These are phyloP conservation scores for Phaeotremella skinneri DNA, from an alignment of 768 basidiomycete species.

Conservation along the genomic window DNA sequence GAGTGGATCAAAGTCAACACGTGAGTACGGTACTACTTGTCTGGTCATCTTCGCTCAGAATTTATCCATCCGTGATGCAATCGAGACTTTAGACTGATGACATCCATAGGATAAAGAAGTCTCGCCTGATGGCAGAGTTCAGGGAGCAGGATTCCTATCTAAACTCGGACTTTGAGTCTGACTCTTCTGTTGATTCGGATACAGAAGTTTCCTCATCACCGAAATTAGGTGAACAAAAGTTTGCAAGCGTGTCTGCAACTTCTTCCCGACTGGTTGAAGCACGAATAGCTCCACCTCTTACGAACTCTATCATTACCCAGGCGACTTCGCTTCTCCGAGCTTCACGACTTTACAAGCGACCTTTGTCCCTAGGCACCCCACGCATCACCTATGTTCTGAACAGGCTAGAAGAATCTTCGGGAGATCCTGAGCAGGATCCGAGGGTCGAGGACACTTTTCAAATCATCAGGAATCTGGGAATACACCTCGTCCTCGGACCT, in stretches of 20 bases:
- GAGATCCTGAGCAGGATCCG: constrained; percentile 53
- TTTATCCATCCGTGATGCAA: background rate
- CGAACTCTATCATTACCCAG: constrained; percentile 72
- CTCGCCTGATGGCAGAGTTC: constrained; percentile 73
- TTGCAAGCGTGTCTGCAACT: background rate
- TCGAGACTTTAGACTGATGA: background rate
- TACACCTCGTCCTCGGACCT: constrained; percentile 66
- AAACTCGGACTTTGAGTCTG: constrained; percentile 60
- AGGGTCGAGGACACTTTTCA: constrained; percentile 65
- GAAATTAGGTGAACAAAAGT: constrained; percentile 3
- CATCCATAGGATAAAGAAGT: constrained; percentile 65
- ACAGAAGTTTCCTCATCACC: background rate
- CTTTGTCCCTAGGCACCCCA: constrained; percentile 45
- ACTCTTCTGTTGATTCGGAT: constrained; percentile 14
- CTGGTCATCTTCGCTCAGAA: background rate
- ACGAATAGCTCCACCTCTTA: constrained; percentile 55
- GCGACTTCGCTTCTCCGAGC: constrained; percentile 67
- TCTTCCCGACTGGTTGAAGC: constrained; percentile 50
- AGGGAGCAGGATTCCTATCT: constrained; percentile 79
- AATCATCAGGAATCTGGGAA: constrained; percentile 61
- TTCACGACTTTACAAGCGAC: constrained; percentile 60
- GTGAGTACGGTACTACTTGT: constrained; percentile 56
- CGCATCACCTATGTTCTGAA: constrained; percentile 63
- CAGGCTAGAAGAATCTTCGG: constrained; percentile 56
- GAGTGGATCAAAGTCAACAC: constrained; percentile 85